Percentiles rank a stretch among this genome's conserved stretches.
Evolutionary conservation across 768 basidiomycete species (phyloP).

Genomic region (Fibroporia radiculosa): DNA sequence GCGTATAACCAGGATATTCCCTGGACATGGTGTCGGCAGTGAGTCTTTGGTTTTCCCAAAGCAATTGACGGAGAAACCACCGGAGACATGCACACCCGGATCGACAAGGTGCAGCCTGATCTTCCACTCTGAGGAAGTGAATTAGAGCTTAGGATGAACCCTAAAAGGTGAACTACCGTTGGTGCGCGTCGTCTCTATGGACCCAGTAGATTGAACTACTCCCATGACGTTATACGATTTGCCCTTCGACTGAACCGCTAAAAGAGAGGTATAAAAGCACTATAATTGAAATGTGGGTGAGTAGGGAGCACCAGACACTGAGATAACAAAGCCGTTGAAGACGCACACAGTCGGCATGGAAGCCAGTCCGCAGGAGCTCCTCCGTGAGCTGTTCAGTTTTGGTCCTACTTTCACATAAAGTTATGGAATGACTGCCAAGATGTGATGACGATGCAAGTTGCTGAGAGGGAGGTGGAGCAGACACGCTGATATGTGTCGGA

Average conservation of each 20-base stretch:
- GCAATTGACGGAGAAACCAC: slow-evolving; percentile 34
- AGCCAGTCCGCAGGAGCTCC: no score
- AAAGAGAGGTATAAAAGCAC: slow-evolving; percentile 7
- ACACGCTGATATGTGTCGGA: no score
- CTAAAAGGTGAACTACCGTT: slow-evolving; percentile 17
- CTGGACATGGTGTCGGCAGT: slow-evolving; percentile 41
- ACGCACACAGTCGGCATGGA: no score
- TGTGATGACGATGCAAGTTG: no score
- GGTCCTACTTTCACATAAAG: no score
- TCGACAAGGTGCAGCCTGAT: slow-evolving; percentile 43
- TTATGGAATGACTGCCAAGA: no score
- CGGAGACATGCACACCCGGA: slow-evolving; percentile 36
- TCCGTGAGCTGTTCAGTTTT: no score
- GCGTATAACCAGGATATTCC: slow-evolving; percentile 32
- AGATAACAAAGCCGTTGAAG: no score
- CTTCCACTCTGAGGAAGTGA: slow-evolving; percentile 34
- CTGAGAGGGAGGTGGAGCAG: no score
- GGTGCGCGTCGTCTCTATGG: slow-evolving; percentile 13
- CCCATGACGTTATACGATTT: slow-evolving; percentile 24
- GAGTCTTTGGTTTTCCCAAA: slow-evolving; percentile 44
- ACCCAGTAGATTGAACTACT: slow-evolving; percentile 19
- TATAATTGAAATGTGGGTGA: neutral
- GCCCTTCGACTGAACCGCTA: neutral
- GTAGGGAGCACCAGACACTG: no score
- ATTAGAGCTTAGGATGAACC: neutral